Percentiles rank a stretch among this genome's conserved stretches.
Evolutionary conservation across 2,329 filamentous ascomycete genomes (phyloP).

Genomic region (Pseudodiploospora longispora): DNA sequence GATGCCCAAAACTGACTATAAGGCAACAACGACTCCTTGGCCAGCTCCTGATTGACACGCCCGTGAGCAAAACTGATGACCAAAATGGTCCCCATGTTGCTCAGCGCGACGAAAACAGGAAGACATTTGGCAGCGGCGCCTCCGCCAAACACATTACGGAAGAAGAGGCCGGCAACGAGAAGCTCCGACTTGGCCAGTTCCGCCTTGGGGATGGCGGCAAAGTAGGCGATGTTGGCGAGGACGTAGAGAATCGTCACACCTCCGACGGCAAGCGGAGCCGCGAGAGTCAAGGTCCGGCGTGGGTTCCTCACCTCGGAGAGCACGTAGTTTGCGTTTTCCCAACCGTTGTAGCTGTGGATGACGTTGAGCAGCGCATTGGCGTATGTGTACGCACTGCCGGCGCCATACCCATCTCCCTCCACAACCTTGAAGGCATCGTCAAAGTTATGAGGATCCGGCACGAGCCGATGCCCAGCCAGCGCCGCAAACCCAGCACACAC

Average conservation of each 20-base stretch:
- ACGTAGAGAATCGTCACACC: slow-evolving; percentile 54
- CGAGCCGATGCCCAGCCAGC: slow-evolving; percentile 39
- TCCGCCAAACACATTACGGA: slow-evolving; percentile 52
- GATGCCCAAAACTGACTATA: slow-evolving; percentile 61
- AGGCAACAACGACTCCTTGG: slow-evolving; percentile 61
- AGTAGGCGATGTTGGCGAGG: slow-evolving; percentile 58
- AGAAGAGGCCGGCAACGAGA: slow-evolving; percentile 54
- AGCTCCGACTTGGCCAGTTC: slow-evolving; percentile 50
- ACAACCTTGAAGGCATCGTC: slow-evolving; percentile 43
- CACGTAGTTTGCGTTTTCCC: slow-evolving; percentile 58
- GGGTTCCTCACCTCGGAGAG: slow-evolving; percentile 49
- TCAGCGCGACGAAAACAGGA: slow-evolving; percentile 51
- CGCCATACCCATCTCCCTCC: slow-evolving; percentile 35
- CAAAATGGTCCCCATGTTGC: slow-evolving; percentile 54
- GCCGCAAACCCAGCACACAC: slow-evolving; percentile 53
- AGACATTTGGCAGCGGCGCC: slow-evolving; percentile 40
- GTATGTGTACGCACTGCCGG: slow-evolving; percentile 44
- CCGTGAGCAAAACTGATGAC: slow-evolving; percentile 53
- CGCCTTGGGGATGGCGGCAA: slow-evolving; percentile 51
- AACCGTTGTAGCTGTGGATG: slow-evolving; percentile 55
- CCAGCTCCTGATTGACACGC: slow-evolving; percentile 56
- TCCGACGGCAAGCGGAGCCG: slow-evolving; percentile 49
- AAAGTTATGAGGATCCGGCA: slow-evolving; percentile 48
- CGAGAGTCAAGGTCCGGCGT: slow-evolving; percentile 44
- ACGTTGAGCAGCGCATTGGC: slow-evolving; percentile 50